Evolutionary conservation across 306 rosid species (phyloP), one percentile per base, ranked within the genome.

Genomic region (Rosa rugosa): DNA sequence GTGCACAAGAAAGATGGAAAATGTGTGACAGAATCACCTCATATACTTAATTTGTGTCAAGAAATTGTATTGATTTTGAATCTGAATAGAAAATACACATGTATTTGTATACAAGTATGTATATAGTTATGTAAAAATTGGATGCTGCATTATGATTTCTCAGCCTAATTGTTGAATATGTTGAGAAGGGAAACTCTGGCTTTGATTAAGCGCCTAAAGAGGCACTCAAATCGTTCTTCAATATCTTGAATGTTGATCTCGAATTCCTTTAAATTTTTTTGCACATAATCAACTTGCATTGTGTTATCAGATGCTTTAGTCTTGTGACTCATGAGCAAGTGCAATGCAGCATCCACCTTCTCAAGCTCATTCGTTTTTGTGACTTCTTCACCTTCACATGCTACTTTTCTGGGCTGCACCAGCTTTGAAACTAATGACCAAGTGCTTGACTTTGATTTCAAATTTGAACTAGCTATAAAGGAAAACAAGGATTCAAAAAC

Each of bases 131-230:
- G 6, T 71, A 27, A 72, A 72, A 50, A 49, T 16, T 72, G 63
- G 27, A 34, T 72, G 9, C 45, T 31, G 27, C 60, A 59, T 67
- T 16, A 59, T 34, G 27, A 75, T 50, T 65, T 68, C 25, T 72
- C 16, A 9, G n/a, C 20, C 67, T 59, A 76, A 74, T 85, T 27
- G 74, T 82, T 82, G 69, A 85, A 63, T 68, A 82, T 66, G 62
- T 79, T 85, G 66, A 85, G 88, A 71, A 85, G 75, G 11, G 84
- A 85, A 0, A 79, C 68, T 79, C 85, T 74, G 41, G 73, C 62
- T 53, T 57, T 75, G 74, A 85, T 82, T 22, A 82, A 49, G 71
- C 40, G 57, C 73, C 82, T 72, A 31, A 75, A 79, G 11, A 85
- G 77, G 17, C 56, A 31, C 23, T 79, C 79, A 6, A 85, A 42